Conservation (phyloP, 257 asterid genomes). For the Capsicum baccatum region DNA sequence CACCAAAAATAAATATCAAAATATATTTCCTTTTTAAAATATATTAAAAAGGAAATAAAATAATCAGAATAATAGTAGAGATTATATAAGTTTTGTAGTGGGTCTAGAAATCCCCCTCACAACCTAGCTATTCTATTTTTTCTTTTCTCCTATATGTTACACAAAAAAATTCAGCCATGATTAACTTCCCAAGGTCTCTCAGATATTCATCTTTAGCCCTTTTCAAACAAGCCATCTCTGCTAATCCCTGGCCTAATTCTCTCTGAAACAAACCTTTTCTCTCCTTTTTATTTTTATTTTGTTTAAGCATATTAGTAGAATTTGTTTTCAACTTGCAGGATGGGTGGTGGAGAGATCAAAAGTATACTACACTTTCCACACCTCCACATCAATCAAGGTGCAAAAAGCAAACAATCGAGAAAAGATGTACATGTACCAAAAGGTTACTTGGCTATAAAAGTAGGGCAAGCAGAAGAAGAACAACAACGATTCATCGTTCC, state of each 20-base stretch:
- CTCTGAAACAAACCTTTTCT: background rate
- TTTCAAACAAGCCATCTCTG: background rate
- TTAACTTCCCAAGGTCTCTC: slow-evolving; percentile 3
- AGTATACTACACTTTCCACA: slow-evolving; percentile 22
- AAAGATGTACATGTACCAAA: slow-evolving; percentile 40
- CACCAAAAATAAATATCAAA: background rate
- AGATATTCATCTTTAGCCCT: background rate
- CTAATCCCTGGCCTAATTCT: slow-evolving; percentile 23
- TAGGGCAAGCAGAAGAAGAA: slow-evolving; percentile 38
- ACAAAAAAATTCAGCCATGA: background rate
- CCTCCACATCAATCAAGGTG: background rate
- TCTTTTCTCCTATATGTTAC: background rate
- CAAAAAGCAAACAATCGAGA: background rate
- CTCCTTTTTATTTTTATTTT: background rate
- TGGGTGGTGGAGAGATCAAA: slow-evolving; percentile 27
- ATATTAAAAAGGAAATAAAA: background rate
- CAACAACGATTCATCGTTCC: slow-evolving; percentile 48
- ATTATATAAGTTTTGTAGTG: background rate
- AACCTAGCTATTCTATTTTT: no score
- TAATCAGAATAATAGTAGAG: background rate
- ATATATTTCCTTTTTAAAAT: background rate
- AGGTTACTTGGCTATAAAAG: slow-evolving; percentile 44
- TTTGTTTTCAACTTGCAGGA: background rate
- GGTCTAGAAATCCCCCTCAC: background rate
- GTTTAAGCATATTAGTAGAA: background rate